Base-by-base conservation (phyloP, 495 filamentous ascomycete genomes). In the Letharia columbiana region DNA sequence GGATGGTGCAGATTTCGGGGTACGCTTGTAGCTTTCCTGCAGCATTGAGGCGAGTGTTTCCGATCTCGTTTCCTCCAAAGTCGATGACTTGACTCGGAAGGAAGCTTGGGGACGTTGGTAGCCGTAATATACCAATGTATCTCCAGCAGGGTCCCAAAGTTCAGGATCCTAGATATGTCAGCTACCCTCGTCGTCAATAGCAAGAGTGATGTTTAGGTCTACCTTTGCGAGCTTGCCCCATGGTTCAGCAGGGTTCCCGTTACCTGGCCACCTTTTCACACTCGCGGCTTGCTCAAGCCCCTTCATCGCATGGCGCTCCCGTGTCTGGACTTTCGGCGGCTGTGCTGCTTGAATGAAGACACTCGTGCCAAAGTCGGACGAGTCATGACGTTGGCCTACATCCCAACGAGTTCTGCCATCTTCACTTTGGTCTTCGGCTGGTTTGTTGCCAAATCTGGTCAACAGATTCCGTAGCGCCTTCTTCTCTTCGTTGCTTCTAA, bases 141-240 rank as follows among this genome's bases (percentile, higher is more conserved):
- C 85, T 44, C 84, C 85, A 61, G 84, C 79, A 8, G 78, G 77
- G 72, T 86, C 82, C 84, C 84, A 87, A 12, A 87, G 71, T 61
- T 87, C 85, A 23, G 83, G 81, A 67, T 87, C 84, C 73, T 85
- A 41, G 11, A 44, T 23, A 60, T 0, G 4, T 61, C 31, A 61
- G 41, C 41, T 28, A 35, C 37, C 7, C 44, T 18, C 6, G 17
- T 20, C 2, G n/a, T 44, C 13, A 10, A 33, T 45, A 31, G 28
- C 11, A 28, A 33, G n/a, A 44, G 47, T 20, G 40, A 10, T 4
- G 7, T 17, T 10, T 28, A 9, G 10, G 12, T n/a, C 41, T 47
- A 69, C 68, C 60, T 67, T 64, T 35, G 64, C 67, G 35, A 70
- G 44, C 45, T 70, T 70, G 13, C 68, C 68, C 68, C 68, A 70